Conservation (phyloP, 2,329 filamentous ascomycete genomes). For the Fusarium humuli region DNA sequence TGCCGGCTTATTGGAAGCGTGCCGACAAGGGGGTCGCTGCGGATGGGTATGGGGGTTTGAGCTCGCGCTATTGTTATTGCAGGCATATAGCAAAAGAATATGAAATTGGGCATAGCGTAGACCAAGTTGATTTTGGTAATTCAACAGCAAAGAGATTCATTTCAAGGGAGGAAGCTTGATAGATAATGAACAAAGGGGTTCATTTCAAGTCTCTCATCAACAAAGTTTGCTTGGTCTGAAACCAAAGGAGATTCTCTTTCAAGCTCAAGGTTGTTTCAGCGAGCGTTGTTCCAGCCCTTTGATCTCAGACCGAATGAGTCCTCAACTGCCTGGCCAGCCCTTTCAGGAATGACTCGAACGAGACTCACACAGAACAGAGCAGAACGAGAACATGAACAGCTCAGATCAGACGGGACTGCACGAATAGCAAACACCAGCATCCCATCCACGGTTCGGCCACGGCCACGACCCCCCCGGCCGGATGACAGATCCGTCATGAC, state of each 20-base stretch:
- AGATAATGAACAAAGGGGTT: constrained; percentile 28
- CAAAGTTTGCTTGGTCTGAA: constrained; percentile 13
- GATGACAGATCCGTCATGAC: constrained; percentile 45
- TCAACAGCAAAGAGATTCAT: constrained; percentile 27
- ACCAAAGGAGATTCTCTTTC: constrained; percentile 4
- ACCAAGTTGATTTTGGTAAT: constrained; percentile 7
- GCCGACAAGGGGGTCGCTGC: constrained; percentile 31
- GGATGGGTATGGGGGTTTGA: constrained; percentile 35
- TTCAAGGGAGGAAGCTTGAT: constrained; percentile 19
- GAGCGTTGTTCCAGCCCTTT: constrained; percentile 17
- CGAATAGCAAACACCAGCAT: constrained; percentile 22
- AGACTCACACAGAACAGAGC: constrained; percentile 27
- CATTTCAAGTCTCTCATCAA: constrained; percentile 1
- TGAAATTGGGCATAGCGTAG: constrained; percentile 42
- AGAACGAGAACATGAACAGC: not conserved
- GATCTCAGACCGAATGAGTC: constrained; percentile 12
- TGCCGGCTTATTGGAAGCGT: constrained; percentile 44
- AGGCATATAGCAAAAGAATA: constrained; percentile 39
- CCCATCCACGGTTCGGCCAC: constrained; percentile 31
- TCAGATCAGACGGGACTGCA: constrained; percentile 27
- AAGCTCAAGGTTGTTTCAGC: constrained; percentile 23
- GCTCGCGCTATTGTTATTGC: constrained; percentile 44
- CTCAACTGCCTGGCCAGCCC: constrained; percentile 22
- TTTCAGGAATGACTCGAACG: constrained; percentile 31
- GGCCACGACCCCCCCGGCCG: constrained; percentile 36